Conservation (phyloP, 108 stramenopile genomes). For the Cyclotella cryptica region DNA sequence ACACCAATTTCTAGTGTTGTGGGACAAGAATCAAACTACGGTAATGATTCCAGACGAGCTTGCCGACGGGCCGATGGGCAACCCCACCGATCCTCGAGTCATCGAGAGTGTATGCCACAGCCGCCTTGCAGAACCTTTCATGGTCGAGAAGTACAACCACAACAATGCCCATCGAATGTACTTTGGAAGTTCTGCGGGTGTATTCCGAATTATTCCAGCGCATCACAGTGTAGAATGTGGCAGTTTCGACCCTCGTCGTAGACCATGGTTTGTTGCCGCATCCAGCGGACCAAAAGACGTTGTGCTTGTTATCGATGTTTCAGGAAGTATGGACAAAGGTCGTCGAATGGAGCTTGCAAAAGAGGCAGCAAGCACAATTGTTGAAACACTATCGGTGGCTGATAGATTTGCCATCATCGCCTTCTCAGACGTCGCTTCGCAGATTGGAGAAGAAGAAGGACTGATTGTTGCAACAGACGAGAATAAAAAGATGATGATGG, state of each 20-base stretch:
- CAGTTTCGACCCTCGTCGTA: slow-evolving; percentile 49
- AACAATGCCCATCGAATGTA: slow-evolving; percentile 28
- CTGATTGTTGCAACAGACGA: slow-evolving; percentile 46
- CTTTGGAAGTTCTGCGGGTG: slow-evolving; percentile 49
- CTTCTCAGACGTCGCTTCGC: slow-evolving; percentile 30
- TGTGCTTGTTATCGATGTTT: slow-evolving; percentile 67
- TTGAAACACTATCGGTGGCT: slow-evolving; percentile 54
- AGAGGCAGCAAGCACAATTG: slow-evolving; percentile 52
- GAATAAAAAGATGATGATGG: slow-evolving; percentile 38
- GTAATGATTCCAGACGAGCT: slow-evolving; percentile 20
- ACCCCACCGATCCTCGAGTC: slow-evolving; percentile 22
- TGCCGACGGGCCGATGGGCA: not conserved
- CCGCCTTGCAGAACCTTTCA: slow-evolving; percentile 32
- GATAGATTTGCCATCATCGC: slow-evolving; percentile 58
- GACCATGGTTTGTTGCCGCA: slow-evolving; percentile 74
- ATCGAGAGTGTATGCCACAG: slow-evolving; percentile 37
- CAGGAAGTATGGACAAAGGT: slow-evolving; percentile 56
- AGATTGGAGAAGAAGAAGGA: not conserved
- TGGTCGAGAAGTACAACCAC: slow-evolving; percentile 33
- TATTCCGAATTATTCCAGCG: slow-evolving; percentile 59
- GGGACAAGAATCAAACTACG: slow-evolving; percentile 16
- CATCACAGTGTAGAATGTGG: slow-evolving; percentile 35
- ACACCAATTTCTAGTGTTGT: slow-evolving; percentile 1
- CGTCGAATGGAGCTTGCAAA: slow-evolving; percentile 37
- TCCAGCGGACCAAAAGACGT: slow-evolving; percentile 72